Evolutionary conservation across 495 filamentous ascomycete species (phyloP), one percentile per base, ranked within the genome.

Genomic region (Annulohypoxylon stygium): DNA sequence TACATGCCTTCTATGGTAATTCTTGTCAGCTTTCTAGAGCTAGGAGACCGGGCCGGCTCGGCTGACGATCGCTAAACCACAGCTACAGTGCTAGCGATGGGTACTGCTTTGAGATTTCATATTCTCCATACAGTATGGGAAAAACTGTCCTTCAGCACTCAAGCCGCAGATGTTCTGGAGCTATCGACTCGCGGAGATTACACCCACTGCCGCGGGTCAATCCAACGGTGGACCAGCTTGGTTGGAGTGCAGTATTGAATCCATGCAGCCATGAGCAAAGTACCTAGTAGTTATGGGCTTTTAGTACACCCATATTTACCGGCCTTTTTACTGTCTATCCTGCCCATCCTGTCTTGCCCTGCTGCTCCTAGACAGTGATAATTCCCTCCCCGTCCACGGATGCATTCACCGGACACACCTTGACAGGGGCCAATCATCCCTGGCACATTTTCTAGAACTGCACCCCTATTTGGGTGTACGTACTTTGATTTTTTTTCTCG

Each of bases 91-190:
- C 55, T 66, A 61, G 25, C 16, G 53, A 66, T 65, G 61, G 47
- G 61, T 71, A 66, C 61, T 43, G 39, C 54, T 66, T 69, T 62
- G 14, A 48, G 50, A 63, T 55, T 70, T 47, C 33, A 57, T 47
- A 37, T 50, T 66, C 62, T 67, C 71, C 71, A 61, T 74, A 74
- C 71, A 74, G 71, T 74, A 70, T 20, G 59, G 37, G 30, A 16
- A 43, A 47, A 41, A 74, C 71, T 74, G 71, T 74, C 61, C 67
- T 26, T 67, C 41, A 33, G 12, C 57, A 65, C 30, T 74, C 71
- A 74, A 74, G 71, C 71, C 71, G 71, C 71, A 82, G 81, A 81
- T 65, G 80, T 66, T 80, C 74, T 72, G 67, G 70, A 76, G 65
- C 69, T 76, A 69, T 69, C 50, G 65, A 70, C 61, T 67, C 51